Evolutionary conservation across 352 stramenopile species (phyloP), one percentile per base, ranked within the genome.

Genomic region (Globisporangium paddicum): DNA sequence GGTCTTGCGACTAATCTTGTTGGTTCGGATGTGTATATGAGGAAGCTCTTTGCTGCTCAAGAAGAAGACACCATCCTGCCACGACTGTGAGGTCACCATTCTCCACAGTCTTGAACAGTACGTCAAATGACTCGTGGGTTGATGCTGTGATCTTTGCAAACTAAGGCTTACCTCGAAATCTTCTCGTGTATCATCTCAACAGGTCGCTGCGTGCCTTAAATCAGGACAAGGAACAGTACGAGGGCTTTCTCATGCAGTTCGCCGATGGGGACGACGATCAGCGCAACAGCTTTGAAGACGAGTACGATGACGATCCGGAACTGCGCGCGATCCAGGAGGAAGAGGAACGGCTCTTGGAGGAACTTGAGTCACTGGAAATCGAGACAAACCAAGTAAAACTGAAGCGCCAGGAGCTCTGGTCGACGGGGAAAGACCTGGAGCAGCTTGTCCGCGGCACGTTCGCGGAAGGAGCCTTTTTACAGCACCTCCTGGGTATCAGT

Each of bases 371-470:
- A 1, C 68, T 95, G 8, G 77, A 93, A 30, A 60, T 75, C 28
- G 78, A 91, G 41, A 84, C 76, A 9, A 60, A 60, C 13, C 75
- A 84, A 47, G 65, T 91, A 14, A 58, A 70, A 28, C 66, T 67
- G 50, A 84, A 88, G 44, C 72, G 86, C 13, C 73, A 74, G 13
- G 77, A 92, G 37, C 63, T 95, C 3, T 94, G 84, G 84, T 79
- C 75, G 19, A 89, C 80, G 0, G 84, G 79, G 14, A 82, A 65
- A 37, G 80, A 93, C 26, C 69, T 93, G 2, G 82, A 91, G 58
- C 65, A 81, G 49, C 69, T 95, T 26, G 67, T 91, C 25, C 82
- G 78, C 30, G 79, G 80, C 16, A 88, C 82, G 25, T 93, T 93
- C 32, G 69, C 60, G 13, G 78, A 93, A 60, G 82, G 81, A 10